These are phyloP conservation scores for Venturia pyrina DNA, from an alignment of 2,329 filamentous ascomycete genomes.

Conservation along the genomic window DNA sequence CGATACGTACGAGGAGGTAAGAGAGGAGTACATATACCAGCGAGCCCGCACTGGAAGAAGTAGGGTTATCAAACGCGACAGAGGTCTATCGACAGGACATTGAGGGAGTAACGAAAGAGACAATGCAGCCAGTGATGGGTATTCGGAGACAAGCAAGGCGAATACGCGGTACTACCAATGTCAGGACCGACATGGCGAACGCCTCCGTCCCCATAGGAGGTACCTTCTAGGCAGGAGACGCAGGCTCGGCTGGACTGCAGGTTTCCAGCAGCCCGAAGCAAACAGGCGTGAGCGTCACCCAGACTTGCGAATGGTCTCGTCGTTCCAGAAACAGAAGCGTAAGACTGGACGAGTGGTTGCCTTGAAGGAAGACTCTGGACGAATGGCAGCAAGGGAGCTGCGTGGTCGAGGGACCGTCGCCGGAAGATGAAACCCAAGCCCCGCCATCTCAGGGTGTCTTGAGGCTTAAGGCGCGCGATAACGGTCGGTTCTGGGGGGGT, in stretches of 20 bases:
- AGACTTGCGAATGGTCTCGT: not conserved
- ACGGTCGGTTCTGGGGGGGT: not conserved
- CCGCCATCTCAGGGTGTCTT: not conserved
- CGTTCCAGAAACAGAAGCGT: not conserved
- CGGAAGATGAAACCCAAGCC: not conserved
- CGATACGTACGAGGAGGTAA: not conserved
- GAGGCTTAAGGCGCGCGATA: conserved; percentile 6
- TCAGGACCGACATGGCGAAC: not conserved
- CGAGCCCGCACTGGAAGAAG: conserved; percentile 1
- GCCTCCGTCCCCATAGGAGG: not conserved
- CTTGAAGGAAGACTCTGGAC: not conserved
- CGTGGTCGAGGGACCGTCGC: not conserved
- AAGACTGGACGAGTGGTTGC: conserved; percentile 4
- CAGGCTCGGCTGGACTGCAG: not conserved
- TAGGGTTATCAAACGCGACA: not conserved
- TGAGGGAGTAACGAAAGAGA: not conserved
- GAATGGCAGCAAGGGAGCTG: not conserved
- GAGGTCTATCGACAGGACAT: not conserved
- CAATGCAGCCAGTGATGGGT: not conserved
- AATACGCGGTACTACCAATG: not conserved
- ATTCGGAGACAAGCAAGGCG: not conserved
- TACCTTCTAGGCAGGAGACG: not conserved
- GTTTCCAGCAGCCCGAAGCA: not conserved
- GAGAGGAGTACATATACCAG: not conserved
- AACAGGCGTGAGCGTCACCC: conserved; percentile 3